Percentiles rank a stretch among this genome's conserved stretches.
phyloP scores from a whole-genome alignment of 768 basidiomycete species.

The Ephemerocybe angulata region DNA sequence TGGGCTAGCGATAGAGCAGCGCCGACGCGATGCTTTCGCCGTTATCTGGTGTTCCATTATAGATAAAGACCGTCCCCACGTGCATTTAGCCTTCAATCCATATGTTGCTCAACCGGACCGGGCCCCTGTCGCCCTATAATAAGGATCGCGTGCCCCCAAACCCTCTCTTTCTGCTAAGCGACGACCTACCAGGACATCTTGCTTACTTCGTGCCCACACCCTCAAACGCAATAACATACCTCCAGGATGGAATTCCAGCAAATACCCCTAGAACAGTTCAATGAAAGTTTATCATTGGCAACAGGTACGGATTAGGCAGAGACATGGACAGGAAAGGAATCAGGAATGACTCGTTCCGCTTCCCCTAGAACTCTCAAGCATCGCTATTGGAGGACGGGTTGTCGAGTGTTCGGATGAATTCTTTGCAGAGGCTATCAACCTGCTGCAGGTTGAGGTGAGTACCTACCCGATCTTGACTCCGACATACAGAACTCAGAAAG shows the following conservation, averaged over 20 bases:
- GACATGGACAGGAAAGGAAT: no score
- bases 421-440: conserved; percentile 82
- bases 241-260: conserved; percentile 39
- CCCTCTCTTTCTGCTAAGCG: no score
- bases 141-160: no score
- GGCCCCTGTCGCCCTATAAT: neutral
- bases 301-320: no score
- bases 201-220: neutral
- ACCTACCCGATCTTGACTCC: neutral
- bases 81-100: neutral
- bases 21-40: neutral
- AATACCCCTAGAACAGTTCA: conserved; percentile 46
- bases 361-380: conserved; percentile 79
- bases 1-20: neutral
- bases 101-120: neutral
- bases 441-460: conserved; percentile 77
- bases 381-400: conserved; percentile 74
- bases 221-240: no score
- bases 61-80: neutral
- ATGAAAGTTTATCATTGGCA: conserved; percentile 41
- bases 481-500: neutral
- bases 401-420: conserved; percentile 89
- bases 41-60: neutral
- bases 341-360: neutral
- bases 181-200: no score